phyloP scores from a whole-genome alignment of 805 yeast species.

The Starmerella vaccinii region DNA sequence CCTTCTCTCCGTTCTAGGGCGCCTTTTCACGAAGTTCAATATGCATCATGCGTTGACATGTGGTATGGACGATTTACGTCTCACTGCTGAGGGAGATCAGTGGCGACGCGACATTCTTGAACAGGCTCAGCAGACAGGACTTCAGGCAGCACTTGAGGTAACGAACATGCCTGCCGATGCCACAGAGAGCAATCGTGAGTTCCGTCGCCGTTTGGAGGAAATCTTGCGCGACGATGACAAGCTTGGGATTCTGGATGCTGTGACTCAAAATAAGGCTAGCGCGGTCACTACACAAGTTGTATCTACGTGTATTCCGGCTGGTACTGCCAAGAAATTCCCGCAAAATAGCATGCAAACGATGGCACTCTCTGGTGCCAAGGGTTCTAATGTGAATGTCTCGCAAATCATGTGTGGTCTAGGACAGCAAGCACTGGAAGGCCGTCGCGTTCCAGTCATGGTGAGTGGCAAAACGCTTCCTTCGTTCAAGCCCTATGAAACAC shows the following conservation, averaged over 20 bases:
- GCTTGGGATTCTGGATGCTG: slow-evolving; percentile 88
- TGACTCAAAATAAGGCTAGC: slow-evolving; percentile 86
- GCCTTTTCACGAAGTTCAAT: slow-evolving; percentile 87
- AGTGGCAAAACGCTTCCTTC: slow-evolving; percentile 95
- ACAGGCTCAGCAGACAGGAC: slow-evolving; percentile 71
- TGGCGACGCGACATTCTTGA: slow-evolving; percentile 79
- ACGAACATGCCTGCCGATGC: slow-evolving; percentile 57
- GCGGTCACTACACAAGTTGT: slow-evolving; percentile 91
- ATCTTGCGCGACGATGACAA: slow-evolving; percentile 87
- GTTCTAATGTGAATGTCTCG: slow-evolving; percentile 95
- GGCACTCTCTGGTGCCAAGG: slow-evolving; percentile 99
- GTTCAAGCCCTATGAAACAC: slow-evolving; percentile 92
- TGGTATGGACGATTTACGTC: slow-evolving; percentile 98
- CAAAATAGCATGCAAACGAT: slow-evolving; percentile 95
- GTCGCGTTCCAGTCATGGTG: slow-evolving; percentile 99
- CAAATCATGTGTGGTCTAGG: slow-evolving; percentile 99
- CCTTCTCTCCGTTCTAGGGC: slow-evolving; percentile 81
- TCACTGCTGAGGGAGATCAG: slow-evolving; percentile 80
- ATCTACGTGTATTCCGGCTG: slow-evolving; percentile 85
- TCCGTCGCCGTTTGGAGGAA: slow-evolving; percentile 82
- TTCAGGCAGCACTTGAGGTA: slow-evolving; percentile 89
- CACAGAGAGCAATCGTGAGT: slow-evolving; percentile 55
- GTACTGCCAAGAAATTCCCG: slow-evolving; percentile 93
- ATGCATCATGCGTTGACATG: slow-evolving; percentile 92
- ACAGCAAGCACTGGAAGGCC: slow-evolving; percentile 97